Evolutionary conservation across 805 yeast species (phyloP), one percentile per base, ranked within the genome.

Genomic region (Suhomyces canberraensis): DNA sequence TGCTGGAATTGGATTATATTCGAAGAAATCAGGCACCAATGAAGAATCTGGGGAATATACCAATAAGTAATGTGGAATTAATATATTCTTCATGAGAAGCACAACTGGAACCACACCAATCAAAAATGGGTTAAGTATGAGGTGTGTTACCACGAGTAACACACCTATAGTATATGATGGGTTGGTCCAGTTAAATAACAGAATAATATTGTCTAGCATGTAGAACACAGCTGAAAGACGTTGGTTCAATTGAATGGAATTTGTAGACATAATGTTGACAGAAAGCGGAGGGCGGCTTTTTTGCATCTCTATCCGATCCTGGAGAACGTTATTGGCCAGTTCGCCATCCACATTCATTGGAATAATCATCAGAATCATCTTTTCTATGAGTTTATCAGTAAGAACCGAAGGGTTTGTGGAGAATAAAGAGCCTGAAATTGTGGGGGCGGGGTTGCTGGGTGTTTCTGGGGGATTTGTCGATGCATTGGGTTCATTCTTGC

Each of bases 381-480:
- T 75, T 50, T 88, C 95, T 46, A 87, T 73, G 37, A 87, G 58
- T 37, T 80, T 81, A 47, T 87, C 95, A 0, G 85, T 71, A 52
- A 84, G 37, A 13, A 45, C 29, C 13, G 39, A 30, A 4, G 30
- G 29, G 27, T 31, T 20, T 13, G 35, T 9, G 17, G 35, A 1
- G 31, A 16, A 14, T 7, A 7, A 7, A 7, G 22, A 20, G 9
- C 22, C 22, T 7, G 22, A 20, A 20, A 7, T 9, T 9, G 7
- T 20, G 7, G 8, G 7, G 22, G 22, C 9, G 7, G 8, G 7
- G 20, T 26, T 13, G 24, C 17, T 13, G 42, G 38, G 20, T 37
- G 49, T 35, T 46, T 54, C 38, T 52, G 43, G n/a, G 40, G 30
- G 33, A 11, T 36, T 21, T 4, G 26, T 33, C 8, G 20, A 16